phyloP scores from a whole-genome alignment of 129 eudicot species.

The Escallonia rubra region DNA sequence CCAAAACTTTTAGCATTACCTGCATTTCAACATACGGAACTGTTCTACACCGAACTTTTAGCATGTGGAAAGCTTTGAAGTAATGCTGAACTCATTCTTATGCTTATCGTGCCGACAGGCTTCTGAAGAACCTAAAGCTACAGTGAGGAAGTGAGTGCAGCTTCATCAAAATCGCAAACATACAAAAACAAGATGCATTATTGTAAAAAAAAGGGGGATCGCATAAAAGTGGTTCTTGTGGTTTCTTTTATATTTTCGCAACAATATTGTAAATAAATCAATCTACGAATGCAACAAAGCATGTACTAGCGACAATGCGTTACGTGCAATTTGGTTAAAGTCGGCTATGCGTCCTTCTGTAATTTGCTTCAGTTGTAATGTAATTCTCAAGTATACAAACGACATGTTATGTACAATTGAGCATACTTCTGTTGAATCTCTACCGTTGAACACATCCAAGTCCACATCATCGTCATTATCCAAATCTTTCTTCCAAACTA shows the following conservation, averaged over 20 bases:
- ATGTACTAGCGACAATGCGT: not conserved
- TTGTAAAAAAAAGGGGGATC: slow-evolving; percentile 19
- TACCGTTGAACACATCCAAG: no score
- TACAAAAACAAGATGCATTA: slow-evolving; percentile 7
- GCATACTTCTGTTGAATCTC: slow-evolving; percentile 1
- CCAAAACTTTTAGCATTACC: no score
- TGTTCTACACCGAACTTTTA: slow-evolving; percentile 11
- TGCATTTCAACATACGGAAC: not conserved
- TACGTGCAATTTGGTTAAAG: not conserved
- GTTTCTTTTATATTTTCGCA: slow-evolving; percentile 11
- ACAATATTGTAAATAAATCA: no score
- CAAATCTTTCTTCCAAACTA: no score
- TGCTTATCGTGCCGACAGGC: slow-evolving; percentile 36
- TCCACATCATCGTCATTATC: no score
- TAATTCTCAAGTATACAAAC: slow-evolving; percentile 20
- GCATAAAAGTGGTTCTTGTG: slow-evolving; percentile 19
- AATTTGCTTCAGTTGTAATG: slow-evolving; percentile 21
- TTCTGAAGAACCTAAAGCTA: slow-evolving; percentile 64
- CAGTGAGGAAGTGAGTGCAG: slow-evolving; percentile 20
- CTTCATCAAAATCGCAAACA: slow-evolving; percentile 20
- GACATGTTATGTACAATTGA: slow-evolving; percentile 9
- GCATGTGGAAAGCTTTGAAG: not conserved
- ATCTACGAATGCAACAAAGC: not conserved
- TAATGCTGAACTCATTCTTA: slow-evolving; percentile 1
- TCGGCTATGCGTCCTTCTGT: slow-evolving; percentile 2